These are phyloP conservation scores for Aspergillus pseudoterreus DNA, from an alignment of 2,329 filamentous ascomycete species.

Conservation along the genomic window DNA sequence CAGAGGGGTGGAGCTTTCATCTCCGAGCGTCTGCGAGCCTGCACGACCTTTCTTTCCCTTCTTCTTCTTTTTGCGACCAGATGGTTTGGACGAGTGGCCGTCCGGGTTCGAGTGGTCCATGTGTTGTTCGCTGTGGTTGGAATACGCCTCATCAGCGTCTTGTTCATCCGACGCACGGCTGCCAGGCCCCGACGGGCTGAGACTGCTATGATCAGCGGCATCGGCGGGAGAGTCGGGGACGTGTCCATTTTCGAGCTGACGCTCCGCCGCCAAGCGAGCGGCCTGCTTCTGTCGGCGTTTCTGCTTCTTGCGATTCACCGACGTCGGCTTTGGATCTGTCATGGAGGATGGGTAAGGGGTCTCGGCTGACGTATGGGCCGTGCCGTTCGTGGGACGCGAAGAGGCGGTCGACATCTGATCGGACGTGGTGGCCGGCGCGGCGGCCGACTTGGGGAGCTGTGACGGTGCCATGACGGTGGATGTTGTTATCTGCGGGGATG, in stretches of 20 bases:
- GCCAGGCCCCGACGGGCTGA: constrained; percentile 25
- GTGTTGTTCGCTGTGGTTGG: constrained; percentile 51
- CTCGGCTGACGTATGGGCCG: constrained; percentile 18
- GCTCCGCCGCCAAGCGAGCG: constrained; percentile 63
- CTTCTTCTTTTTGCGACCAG: constrained; percentile 39
- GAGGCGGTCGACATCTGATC: constrained; percentile 22
- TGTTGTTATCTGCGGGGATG: constrained; percentile 6
- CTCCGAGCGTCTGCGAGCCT: constrained; percentile 32
- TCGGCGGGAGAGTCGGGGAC: constrained; percentile 16
- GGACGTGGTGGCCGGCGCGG: constrained; percentile 25
- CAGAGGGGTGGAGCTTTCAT: constrained; percentile 37
- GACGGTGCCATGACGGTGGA: constrained; percentile 14
- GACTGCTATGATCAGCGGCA: constrained; percentile 33
- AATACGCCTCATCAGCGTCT: constrained; percentile 43
- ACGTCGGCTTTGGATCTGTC: constrained; percentile 34
- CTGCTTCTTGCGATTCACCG: constrained; percentile 89
- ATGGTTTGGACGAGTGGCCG: constrained; percentile 17
- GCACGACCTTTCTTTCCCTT: constrained; percentile 36
- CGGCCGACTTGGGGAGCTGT: constrained; percentile 20
- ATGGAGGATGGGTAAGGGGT: constrained; percentile 4
- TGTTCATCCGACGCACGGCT: constrained; percentile 27
- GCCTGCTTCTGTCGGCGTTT: constrained; percentile 84
- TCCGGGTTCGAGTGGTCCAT: constrained; percentile 17
- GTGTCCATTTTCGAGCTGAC: constrained; percentile 35
- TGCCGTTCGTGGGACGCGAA: constrained; percentile 28